Evolutionary conservation across 1,139 yeast genomes (phyloP), one percentile per base, ranked within the genome.

Genomic region (Saccharomyces hybrid): DNA sequence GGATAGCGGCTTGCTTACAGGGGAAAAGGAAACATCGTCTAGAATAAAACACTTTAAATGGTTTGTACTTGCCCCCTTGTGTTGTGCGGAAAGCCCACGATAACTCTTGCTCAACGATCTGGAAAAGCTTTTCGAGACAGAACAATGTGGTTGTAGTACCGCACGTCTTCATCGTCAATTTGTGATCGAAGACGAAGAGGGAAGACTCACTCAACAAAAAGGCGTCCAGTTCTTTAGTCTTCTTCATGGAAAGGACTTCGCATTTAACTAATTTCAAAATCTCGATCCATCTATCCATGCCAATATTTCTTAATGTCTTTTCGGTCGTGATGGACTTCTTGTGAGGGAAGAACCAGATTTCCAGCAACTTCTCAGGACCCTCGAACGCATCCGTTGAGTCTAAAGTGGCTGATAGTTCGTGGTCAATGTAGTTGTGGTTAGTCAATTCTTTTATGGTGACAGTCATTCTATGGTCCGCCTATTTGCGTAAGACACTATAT

Each of bases 1-100:
- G 98, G 53, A 95, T 85, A 57, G 83, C 83, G 52, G 79, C 77
- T 73, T 93, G 99, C 64, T 79, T 83, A 47, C 84, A 83, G 11
- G 99, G 99, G 69, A 91, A 93, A 93, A 91, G 85, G 71, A 90
- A 91, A 44, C 89, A 80, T 70, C 96, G 83, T 70, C 97, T 82
- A 2, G 97, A 90, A 73, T 93, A 93, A 65, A 91, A 90, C 11
- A 89, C 83, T 62, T 87, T 81, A 73, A 79, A 79, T 48, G 89
- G 84, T 30, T 59, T 55, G 44, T 56, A 60, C 42, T 60, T 61
- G 23, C 52, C 57, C 4, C 51, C 51, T 5, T 50, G 51, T 52
- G 66, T 68, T 59, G 55, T 63, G 61, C 57, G 74, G 57, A 63
- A 56, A 31, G 67, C 60, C 73, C 78, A 73, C n/a, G 67, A 63